Evolutionary conservation across 2,329 filamentous ascomycete genomes (phyloP).

Genomic region (Verticillium zaregamsianum): DNA sequence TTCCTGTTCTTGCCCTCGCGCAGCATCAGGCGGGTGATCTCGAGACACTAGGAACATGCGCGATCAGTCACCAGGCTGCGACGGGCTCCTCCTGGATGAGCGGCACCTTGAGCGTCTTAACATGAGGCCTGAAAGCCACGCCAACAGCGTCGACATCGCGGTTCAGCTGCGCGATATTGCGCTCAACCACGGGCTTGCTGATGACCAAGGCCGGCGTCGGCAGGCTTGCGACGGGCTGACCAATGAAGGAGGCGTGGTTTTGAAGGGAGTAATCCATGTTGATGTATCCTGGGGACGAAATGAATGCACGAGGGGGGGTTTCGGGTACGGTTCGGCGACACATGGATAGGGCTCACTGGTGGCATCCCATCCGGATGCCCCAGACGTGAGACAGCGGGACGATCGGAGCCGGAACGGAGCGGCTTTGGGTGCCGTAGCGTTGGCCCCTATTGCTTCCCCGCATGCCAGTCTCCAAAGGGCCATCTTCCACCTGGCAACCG

Average conservation of each 20-base stretch:
- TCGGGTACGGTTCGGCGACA: background rate
- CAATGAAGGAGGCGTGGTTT: conserved; percentile 29
- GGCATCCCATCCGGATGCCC: background rate
- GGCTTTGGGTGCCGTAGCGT: background rate
- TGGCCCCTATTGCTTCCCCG: background rate
- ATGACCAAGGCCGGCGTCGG: conserved; percentile 35
- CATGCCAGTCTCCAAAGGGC: background rate
- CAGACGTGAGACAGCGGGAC: background rate
- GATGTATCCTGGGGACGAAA: background rate
- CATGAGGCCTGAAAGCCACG: conserved; percentile 34
- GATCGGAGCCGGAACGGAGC: background rate
- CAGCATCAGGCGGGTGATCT: conserved; percentile 35
- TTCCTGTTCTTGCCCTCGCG: conserved; percentile 28
- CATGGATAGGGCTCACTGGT: background rate
- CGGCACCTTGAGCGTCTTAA: conserved; percentile 39
- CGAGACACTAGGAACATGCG: conserved; percentile 21
- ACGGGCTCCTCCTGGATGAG: background rate
- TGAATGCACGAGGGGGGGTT: no score
- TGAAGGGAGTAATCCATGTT: conserved; percentile 24
- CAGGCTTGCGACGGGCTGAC: conserved; percentile 25
- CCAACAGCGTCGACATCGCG: conserved; percentile 32
- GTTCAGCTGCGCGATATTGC: conserved; percentile 29
- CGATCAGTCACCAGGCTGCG: background rate
- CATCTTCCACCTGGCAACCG: background rate
- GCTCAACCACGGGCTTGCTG: conserved; percentile 30